These are phyloP conservation scores for Sarocladium strictum DNA, from an alignment of 2,329 filamentous ascomycete genomes.

Conservation along the genomic window DNA sequence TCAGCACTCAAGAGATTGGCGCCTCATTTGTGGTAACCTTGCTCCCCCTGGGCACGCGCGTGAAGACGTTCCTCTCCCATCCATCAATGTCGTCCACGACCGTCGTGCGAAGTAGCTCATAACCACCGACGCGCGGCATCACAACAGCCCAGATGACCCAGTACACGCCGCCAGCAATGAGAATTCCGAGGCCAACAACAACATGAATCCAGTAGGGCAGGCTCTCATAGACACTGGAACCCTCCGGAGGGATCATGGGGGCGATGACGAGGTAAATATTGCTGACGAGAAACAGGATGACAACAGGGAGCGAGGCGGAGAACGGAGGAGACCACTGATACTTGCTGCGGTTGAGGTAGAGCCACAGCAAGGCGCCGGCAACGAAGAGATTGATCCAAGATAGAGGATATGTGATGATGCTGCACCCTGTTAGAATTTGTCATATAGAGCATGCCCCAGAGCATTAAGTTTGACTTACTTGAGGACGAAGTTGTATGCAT, in stretches of 20 bases:
- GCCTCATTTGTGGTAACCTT: background rate
- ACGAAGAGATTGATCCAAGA: slow-evolving; percentile 49
- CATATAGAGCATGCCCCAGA: slow-evolving; percentile 25
- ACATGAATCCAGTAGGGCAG: slow-evolving; percentile 45
- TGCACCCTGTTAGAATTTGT: background rate
- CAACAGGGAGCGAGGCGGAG: slow-evolving; percentile 43
- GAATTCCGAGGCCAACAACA: slow-evolving; percentile 40
- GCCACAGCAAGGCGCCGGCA: slow-evolving; percentile 43
- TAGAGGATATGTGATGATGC: slow-evolving; percentile 38
- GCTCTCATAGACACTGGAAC: slow-evolving; percentile 37
- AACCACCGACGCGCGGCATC: slow-evolving; percentile 36
- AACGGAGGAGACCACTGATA: slow-evolving; percentile 46
- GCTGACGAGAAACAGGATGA: slow-evolving; percentile 40
- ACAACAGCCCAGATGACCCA: slow-evolving; percentile 42
- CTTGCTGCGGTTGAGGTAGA: slow-evolving; percentile 43
- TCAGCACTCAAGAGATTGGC: background rate
- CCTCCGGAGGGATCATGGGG: slow-evolving; percentile 38
- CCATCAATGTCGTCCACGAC: background rate
- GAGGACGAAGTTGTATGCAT: slow-evolving; percentile 50
- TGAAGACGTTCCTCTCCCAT: background rate
- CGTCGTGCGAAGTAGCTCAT: slow-evolving; percentile 19
- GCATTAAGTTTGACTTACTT: slow-evolving; percentile 29
- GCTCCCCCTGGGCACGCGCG: background rate
- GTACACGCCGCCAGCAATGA: slow-evolving; percentile 37
- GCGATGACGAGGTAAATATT: slow-evolving; percentile 48